Conservation (phyloP, 164 flowering plant genomes). For the Kingdonia uniflora region DNA sequence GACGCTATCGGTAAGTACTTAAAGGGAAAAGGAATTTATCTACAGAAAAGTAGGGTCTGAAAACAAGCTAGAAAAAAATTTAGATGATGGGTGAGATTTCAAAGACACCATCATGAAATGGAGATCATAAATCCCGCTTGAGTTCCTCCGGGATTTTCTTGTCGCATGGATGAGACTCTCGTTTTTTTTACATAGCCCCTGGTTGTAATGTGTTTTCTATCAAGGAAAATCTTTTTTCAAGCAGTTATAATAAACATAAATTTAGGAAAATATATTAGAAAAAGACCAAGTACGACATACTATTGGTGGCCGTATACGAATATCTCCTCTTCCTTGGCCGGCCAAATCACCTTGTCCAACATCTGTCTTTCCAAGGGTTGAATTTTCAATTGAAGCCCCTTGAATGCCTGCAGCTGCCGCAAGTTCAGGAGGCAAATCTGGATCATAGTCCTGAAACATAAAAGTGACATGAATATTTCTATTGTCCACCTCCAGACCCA, state of each 20-base stretch:
- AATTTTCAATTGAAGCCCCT: conserved; percentile 47
- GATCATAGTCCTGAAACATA: conserved; percentile 79
- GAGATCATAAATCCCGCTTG: too few species aligned
- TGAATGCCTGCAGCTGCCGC: conserved; percentile 84
- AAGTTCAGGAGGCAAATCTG: conserved; percentile 96
- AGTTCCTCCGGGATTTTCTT: too few species aligned
- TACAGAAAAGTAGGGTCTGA: too few species aligned
- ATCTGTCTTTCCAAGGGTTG: conserved; percentile 38
- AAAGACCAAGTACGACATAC: conserved; percentile 34
- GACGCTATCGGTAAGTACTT: too few species aligned
- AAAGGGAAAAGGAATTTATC: too few species aligned
- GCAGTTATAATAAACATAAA: neutral
- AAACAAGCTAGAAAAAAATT: too few species aligned
- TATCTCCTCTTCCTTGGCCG: conserved; percentile 40
- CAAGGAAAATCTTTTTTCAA: too few species aligned
- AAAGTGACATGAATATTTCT: neutral
- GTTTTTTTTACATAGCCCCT: too few species aligned
- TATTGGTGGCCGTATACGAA: conserved; percentile 49
- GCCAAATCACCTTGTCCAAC: conserved; percentile 38
- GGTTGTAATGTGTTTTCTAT: too few species aligned
- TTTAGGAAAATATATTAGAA: conserved; percentile 1
- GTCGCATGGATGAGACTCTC: too few species aligned
- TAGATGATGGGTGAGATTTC: too few species aligned
- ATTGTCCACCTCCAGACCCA: neutral
- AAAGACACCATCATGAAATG: too few species aligned